Base-by-base conservation (phyloP, 106 monocot species). In the Dioscorea zingiberensis region DNA sequence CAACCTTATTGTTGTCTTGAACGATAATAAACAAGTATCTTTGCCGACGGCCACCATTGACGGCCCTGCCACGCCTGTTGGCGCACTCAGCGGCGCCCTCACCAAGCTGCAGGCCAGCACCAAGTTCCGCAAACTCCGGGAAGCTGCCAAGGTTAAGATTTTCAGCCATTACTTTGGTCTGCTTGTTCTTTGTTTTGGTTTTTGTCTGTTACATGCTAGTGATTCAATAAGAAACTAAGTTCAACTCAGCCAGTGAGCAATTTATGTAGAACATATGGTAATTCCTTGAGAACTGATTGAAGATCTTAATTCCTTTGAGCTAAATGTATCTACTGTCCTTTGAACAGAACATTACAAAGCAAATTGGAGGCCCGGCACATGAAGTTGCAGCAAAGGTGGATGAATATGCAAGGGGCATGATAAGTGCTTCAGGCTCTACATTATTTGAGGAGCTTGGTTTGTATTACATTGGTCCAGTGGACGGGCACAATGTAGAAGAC, bases 1-100 rank as follows among this genome's bases (percentile, higher is more conserved):
- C 5, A 84, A 94, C 59, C 72, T 90, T 21, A 94, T 94, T 18
- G 75, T 94, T 27, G 71, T 94, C 16, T 57, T 94, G 24, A 94
- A 90, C 28, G 94, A 94, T 47, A 90, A 90, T 62, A 82, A 74
- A 75, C 94, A 94, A 60, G 94, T 94, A 15, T 94, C 94, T 17
- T 25, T 94, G 28, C 94, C 90, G 4, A 90, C 94, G 1, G 90
- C 90, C n/a, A 84, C 94, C 5, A 75, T 90, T 2, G 94, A 94
- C 29, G 94, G 94, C 0, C 90, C 94, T 2, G 77, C 80, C 2
- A 74, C 60, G 2, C 90, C 94, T 13, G 90, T 94, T 3, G 90
- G 87, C 18, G 94, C 94, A 22, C 84, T 94, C 44, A 90, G 84
- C 69, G 65, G 80, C 15, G 80, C 94, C 38, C 84, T 94, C 32